Base-by-base conservation (phyloP, 1,139 yeast genomes). In the Pichia kudriavzevii region DNA sequence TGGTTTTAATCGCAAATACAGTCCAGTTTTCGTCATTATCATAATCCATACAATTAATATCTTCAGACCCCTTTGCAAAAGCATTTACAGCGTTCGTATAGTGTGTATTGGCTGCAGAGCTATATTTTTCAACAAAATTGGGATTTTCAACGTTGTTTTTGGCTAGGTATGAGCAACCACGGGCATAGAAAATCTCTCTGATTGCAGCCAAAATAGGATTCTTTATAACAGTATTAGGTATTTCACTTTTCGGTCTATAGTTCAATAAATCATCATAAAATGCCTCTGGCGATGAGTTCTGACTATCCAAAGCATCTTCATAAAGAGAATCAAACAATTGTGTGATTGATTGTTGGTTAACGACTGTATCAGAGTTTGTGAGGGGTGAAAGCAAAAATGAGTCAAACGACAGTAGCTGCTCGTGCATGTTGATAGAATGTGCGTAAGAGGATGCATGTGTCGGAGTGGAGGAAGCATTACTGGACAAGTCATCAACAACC, bases 131-230 rank as follows among this genome's bases (percentile, higher is more conserved):
- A 8, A 20, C 8, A 20, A 15, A n/a, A 29, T 27, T 26, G 17
- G 20, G 27, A 25, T 13, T 10, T 8, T 31, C 32, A 4, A 49
- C 48, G 19, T 52, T 52, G 15, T 49, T 45, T 47, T 56, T 58
- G 2, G 61, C 55, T 18, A 63, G 40, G 32, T 48, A 56, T 0
- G 64, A 50, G 3, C 64, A 60, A 5, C 69, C 69, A 47, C 67
- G 61, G 11, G 66, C 61, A 31, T 52, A 49, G 14, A 61, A 60
- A 4, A 64, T 55, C 30, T 58, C 60, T 15, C 59, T 48, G 29
- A 64, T 44, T 3, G 61, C 49, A 2, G 47, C 41, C 13, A 63
- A 55, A 11, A 48, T 23, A 14, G 45, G 42, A 16, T 34, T 34
- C 25, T 36, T 38, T 9, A 35, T 31, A 3, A 31, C 28, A 11